These are phyloP conservation scores for Mucor piriformis DNA, from an alignment of 371 early-diverging fungal species.

Conservation along the genomic window DNA sequence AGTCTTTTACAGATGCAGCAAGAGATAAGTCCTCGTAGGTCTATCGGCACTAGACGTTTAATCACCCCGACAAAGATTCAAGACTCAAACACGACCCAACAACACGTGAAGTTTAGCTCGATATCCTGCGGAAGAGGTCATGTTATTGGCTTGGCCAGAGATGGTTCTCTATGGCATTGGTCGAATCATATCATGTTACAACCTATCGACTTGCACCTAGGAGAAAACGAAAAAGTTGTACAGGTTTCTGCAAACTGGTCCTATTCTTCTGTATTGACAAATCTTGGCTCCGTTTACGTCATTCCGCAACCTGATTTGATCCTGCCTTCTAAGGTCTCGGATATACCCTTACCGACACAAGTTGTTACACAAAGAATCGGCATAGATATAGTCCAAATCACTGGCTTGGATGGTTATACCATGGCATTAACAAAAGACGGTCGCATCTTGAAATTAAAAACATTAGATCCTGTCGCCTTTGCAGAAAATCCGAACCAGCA, in stretches of 20 bases:
- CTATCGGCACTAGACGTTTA: conserved; percentile 9
- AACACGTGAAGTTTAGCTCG: conserved; percentile 2
- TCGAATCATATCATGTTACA: conserved; percentile 31
- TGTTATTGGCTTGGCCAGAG: conserved; percentile 38
- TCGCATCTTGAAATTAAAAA: conserved; percentile 18
- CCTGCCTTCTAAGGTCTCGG: background rate
- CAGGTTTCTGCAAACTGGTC: conserved; percentile 45
- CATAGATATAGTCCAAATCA: conserved; percentile 20
- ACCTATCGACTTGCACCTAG: conserved; percentile 5
- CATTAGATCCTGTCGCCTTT: background rate
- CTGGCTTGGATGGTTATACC: conserved; percentile 22
- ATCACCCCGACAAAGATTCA: conserved; percentile 4
- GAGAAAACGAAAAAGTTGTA: conserved; percentile 5
- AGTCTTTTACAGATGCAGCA: conserved; percentile 15
- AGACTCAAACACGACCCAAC: background rate
- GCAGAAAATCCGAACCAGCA: background rate
- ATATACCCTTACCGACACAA: background rate
- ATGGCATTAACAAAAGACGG: conserved; percentile 25
- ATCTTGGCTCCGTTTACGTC: conserved; percentile 25
- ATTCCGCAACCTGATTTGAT: conserved; percentile 29
- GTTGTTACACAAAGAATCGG: conserved; percentile 2
- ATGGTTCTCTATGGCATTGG: conserved; percentile 47
- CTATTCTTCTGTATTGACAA: conserved; percentile 32
- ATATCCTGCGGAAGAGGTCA: conserved; percentile 44
- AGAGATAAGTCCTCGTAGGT: conserved; percentile 6